Evolutionary conservation across 352 stramenopile species (phyloP).

Genomic region (Phytophthora capsici): DNA sequence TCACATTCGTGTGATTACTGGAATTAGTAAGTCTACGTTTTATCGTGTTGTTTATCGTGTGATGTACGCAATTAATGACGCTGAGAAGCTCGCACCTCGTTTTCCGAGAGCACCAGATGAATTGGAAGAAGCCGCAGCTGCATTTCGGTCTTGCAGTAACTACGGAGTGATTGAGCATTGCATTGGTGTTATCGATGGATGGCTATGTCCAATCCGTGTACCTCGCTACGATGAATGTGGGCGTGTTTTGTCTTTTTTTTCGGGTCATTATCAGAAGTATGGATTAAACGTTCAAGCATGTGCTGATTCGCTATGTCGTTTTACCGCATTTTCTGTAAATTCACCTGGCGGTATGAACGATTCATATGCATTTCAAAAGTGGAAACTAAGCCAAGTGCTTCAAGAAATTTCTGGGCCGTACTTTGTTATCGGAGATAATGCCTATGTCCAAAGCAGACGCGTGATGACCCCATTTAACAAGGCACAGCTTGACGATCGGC

Average conservation of each 20-base stretch:
- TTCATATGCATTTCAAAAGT: neutral
- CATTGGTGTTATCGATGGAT: conserved; percentile 23
- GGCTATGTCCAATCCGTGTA: conserved; percentile 14
- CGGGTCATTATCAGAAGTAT: no score
- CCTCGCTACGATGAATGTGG: neutral
- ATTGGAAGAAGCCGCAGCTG: neutral
- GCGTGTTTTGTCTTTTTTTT: no score
- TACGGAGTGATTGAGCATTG: neutral
- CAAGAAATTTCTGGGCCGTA: neutral
- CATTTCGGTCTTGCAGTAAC: neutral
- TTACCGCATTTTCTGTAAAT: neutral
- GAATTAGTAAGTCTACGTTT: neutral
- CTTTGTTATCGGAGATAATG: neutral
- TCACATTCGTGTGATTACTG: conserved; percentile 15
- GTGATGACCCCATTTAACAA: conserved; percentile 1
- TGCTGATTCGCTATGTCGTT: neutral
- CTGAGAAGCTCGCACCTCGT: neutral
- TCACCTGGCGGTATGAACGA: conserved; percentile 15
- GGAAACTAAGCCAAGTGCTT: neutral
- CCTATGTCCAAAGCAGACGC: neutral
- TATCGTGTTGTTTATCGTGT: conserved; percentile 14
- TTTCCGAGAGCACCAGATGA: neutral
- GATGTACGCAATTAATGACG: conserved; percentile 7
- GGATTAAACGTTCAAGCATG: conserved; percentile 24
- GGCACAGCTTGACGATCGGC: neutral